Conservation (phyloP, 169 alveolate species). For the Plasmodium vinckei region DNA sequence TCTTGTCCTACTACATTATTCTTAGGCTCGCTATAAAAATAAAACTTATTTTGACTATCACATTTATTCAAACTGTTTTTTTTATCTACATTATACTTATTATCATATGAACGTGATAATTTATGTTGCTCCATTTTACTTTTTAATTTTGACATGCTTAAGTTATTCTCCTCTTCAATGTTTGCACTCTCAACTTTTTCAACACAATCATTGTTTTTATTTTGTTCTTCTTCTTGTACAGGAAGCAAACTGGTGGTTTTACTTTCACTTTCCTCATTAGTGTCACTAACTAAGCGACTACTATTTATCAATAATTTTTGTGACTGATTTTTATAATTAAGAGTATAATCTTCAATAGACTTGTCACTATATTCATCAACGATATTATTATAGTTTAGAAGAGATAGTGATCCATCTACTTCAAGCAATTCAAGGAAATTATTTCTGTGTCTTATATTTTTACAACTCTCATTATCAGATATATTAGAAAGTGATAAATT, state of each 20-base stretch:
- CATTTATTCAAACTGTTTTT: too few relatives aligned
- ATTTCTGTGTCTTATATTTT: neutral
- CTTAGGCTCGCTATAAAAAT: too few relatives aligned
- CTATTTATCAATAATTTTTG: neutral
- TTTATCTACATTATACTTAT: too few relatives aligned
- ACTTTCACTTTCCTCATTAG: neutral
- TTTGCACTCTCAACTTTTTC: neutral
- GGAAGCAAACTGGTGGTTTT: too few relatives aligned
- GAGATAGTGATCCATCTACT: too few relatives aligned
- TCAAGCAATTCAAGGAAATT: too few relatives aligned
- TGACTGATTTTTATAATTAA: neutral
- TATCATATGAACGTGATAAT: conserved; percentile 10
- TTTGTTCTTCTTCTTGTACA: neutral
- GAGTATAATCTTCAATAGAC: neutral
- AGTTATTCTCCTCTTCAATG: neutral
- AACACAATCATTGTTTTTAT: neutral
- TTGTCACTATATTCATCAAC: neutral
- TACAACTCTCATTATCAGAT: neutral
- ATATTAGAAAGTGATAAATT: neutral
- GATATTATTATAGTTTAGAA: too few relatives aligned
- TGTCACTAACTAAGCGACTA: neutral
- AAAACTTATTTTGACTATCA: too few relatives aligned
- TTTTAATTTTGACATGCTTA: conserved; percentile 1
- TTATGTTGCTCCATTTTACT: conserved; percentile 25
- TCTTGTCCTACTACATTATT: too few relatives aligned